Conservation (phyloP, 257 asterid species). For the Solanum habrochaites region DNA sequence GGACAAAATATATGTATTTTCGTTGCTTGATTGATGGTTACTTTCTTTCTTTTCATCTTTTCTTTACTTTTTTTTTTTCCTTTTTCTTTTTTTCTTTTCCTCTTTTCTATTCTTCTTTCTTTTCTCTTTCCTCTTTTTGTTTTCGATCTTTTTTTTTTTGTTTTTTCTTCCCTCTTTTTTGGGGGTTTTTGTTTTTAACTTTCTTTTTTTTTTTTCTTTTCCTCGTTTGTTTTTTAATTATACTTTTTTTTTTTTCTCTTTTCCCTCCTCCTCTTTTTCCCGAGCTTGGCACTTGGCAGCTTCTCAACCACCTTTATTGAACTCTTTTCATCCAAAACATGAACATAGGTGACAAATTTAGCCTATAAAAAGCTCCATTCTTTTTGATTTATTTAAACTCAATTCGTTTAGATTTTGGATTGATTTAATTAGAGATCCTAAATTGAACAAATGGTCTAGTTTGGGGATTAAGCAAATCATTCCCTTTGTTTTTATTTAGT, state of each 20-base stretch:
- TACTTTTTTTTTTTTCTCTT: too few relatives aligned
- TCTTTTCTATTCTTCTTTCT: too few relatives aligned
- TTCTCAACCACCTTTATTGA: not conserved
- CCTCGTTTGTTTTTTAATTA: too few relatives aligned
- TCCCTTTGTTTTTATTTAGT: too few relatives aligned
- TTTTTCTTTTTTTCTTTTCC: too few relatives aligned
- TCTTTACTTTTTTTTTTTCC: too few relatives aligned
- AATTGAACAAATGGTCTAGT: not conserved
- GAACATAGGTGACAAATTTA: not conserved
- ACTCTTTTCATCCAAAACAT: not conserved
- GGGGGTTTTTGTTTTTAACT: too few relatives aligned
- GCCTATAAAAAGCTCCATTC: not conserved
- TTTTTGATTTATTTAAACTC: not conserved
- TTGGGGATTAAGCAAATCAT: not conserved
- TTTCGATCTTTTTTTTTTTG: too few relatives aligned
- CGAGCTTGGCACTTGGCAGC: not conserved
- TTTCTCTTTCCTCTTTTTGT: too few relatives aligned
- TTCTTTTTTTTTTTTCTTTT: too few relatives aligned
- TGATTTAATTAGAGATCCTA: not conserved
- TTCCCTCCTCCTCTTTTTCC: too few relatives aligned
- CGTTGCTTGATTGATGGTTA: not conserved
- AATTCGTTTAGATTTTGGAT: not conserved
- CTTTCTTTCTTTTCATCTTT: not conserved
- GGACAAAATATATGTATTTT: not conserved
- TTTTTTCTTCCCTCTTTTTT: too few relatives aligned